Evolutionary conservation across 2,329 filamentous ascomycete species (phyloP).

Genomic region (Fusarium incarnatum): DNA sequence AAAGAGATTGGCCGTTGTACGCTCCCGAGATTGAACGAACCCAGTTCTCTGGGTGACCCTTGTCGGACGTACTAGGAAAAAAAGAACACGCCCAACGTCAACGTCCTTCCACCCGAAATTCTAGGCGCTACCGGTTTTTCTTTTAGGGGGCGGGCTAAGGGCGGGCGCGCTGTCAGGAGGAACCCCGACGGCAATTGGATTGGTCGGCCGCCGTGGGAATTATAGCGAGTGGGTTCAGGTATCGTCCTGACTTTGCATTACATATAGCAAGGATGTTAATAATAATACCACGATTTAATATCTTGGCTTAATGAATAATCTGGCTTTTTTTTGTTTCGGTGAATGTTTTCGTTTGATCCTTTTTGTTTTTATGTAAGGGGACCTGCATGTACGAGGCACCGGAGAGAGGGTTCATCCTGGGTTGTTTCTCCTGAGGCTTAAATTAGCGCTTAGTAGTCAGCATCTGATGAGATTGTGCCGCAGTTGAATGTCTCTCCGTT

Average conservation of each 20-base stretch:
- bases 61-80: slow-evolving; percentile 6
- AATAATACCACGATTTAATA: neutral
- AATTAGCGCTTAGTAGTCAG: slow-evolving; percentile 1
- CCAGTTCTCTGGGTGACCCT: slow-evolving; percentile 16
- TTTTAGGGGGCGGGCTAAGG: slow-evolving; percentile 1
- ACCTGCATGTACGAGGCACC: neutral
- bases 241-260: slow-evolving; percentile 8
- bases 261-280: slow-evolving; percentile 4
- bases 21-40: neutral
- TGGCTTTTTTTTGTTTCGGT: slow-evolving; percentile 1
- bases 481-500: neutral
- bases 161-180: slow-evolving; percentile 2
- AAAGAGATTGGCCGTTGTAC: neutral
- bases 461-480: slow-evolving; percentile 11
- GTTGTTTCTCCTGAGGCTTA: neutral
- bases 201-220: neutral
- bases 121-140: slow-evolving; percentile 29
- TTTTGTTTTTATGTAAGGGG: neutral
- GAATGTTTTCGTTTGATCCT: neutral
- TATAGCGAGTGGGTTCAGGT: neutral
- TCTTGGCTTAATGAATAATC: neutral
- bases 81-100: neutral
- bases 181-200: neutral
- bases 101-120: slow-evolving; percentile 25
- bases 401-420: neutral